phyloP scores from a whole-genome alignment of 163 green algal genomes.

The Coccomyxa subellipsoidea region DNA sequence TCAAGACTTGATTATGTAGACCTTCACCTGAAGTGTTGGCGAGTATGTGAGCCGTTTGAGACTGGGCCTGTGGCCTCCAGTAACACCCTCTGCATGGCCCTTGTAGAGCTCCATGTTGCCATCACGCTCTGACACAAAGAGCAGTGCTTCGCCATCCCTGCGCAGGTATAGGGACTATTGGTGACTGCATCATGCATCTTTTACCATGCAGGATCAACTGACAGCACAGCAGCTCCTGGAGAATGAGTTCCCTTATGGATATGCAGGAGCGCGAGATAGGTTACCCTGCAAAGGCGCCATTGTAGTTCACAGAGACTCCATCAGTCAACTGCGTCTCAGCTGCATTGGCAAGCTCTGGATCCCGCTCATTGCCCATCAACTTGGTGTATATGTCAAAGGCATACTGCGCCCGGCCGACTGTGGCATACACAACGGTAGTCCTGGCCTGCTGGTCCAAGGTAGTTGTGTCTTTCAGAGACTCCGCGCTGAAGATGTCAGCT shows the following conservation, averaged over 20 bases:
- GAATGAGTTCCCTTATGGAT: no score
- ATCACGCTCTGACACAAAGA: conserved; percentile 9
- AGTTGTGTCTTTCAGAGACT: background rate
- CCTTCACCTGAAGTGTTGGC: background rate
- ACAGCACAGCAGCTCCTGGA: background rate
- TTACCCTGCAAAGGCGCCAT: background rate
- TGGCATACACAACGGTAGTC: conserved; percentile 1
- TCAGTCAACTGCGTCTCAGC: background rate
- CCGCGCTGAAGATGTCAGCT: background rate
- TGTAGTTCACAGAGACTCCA: background rate
- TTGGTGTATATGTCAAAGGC: conserved; percentile 6
- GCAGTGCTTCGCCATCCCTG: background rate
- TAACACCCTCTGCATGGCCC: background rate
- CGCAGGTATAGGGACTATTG: background rate
- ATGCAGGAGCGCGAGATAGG: no score
- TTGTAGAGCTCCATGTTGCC: conserved; percentile 13
- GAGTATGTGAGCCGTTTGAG: background rate
- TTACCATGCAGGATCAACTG: background rate
- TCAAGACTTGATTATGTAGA: background rate
- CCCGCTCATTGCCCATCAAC: background rate
- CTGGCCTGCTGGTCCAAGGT: background rate
- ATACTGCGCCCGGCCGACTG: background rate
- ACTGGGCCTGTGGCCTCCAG: background rate
- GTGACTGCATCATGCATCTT: no score
- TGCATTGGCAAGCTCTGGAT: background rate